A percentile compares a stretch with the other conserved stretches of the same genome.
phyloP scores from a whole-genome alignment of 148 eudicot genomes.

The Chenopodium berlandieri region DNA sequence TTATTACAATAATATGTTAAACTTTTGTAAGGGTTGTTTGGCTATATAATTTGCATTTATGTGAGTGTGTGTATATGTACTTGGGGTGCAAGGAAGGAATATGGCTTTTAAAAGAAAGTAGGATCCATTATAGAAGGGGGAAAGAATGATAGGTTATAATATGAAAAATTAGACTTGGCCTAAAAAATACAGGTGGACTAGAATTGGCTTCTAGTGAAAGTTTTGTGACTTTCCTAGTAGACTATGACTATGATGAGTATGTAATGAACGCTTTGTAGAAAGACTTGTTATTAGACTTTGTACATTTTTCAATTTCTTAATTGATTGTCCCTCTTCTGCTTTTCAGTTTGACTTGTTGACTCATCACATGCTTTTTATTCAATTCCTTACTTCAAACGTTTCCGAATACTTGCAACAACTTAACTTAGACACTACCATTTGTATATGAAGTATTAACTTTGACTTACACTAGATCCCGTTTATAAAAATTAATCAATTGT shows the following conservation, averaged over 20 bases:
- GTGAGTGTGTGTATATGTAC: constrained; percentile 18
- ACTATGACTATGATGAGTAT: constrained; percentile 39
- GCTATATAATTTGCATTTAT: not conserved
- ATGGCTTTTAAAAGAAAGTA: constrained; percentile 29
- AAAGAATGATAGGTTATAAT: not conserved
- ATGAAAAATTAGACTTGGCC: constrained; percentile 1
- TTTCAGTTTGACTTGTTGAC: too few relatives aligned
- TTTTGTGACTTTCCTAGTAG: constrained; percentile 35
- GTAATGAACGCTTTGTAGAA: not conserved
- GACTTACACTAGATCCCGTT: too few relatives aligned
- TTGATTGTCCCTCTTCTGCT: too few relatives aligned
- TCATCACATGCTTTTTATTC: too few relatives aligned
- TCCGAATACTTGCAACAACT: too few relatives aligned
- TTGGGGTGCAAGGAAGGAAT: constrained; percentile 40
- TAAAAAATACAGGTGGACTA: constrained; percentile 14
- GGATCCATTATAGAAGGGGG: constrained; percentile 17
- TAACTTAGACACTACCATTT: too few relatives aligned
- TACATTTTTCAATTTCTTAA: not conserved
- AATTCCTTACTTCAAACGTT: too few relatives aligned
- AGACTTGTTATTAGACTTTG: not conserved
- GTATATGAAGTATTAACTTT: too few relatives aligned
- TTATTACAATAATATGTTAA: not conserved
- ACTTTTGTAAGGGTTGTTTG: not conserved
- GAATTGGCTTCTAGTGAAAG: constrained; percentile 32
- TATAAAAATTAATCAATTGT: too few relatives aligned